Conservation (phyloP, 805 yeast genomes). For the Helenozyma baotianmanensis region DNA sequence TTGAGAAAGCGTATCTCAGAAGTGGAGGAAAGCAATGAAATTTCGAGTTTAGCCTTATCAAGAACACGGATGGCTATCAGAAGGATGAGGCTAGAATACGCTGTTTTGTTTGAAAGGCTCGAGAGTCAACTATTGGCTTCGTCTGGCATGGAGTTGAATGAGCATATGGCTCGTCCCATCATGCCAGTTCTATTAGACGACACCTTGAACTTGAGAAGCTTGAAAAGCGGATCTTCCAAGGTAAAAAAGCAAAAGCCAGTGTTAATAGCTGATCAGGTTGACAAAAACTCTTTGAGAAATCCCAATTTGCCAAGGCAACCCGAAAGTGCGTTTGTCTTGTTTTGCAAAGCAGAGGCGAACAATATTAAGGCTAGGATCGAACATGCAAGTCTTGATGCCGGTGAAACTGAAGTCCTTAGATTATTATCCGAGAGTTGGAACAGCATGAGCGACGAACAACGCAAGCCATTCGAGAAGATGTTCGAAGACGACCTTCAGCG, state of each 20-base stretch:
- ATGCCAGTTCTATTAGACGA: slow-evolving; percentile 34
- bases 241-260: slow-evolving; percentile 12
- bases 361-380: slow-evolving; percentile 57
- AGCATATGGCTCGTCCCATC: slow-evolving; percentile 37
- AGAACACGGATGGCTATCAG: slow-evolving; percentile 74
- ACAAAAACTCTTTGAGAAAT: slow-evolving; percentile 51
- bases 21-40: slow-evolving; percentile 73
- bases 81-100: slow-evolving; percentile 77
- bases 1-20: slow-evolving; percentile 64
- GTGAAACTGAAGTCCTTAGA: slow-evolving; percentile 59
- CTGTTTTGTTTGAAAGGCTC: slow-evolving; percentile 71
- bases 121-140: slow-evolving; percentile 49
- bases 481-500: slow-evolving; percentile 77
- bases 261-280: slow-evolving; percentile 11
- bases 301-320: slow-evolving; percentile 88
- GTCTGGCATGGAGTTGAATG: slow-evolving; percentile 26
- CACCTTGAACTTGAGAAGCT: slow-evolving; percentile 16
- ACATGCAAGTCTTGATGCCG: slow-evolving; percentile 42
- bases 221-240: slow-evolving; percentile 11
- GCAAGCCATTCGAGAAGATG: slow-evolving; percentile 67
- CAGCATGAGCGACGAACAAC: slow-evolving; percentile 58
- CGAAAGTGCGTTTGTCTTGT: slow-evolving; percentile 81
- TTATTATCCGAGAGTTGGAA: slow-evolving; percentile 88
- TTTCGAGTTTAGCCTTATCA: slow-evolving; percentile 68
- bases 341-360: slow-evolving; percentile 84